phyloP scores from a whole-genome alignment of 495 filamentous ascomycete genomes.

The Ramalina peruviana region DNA sequence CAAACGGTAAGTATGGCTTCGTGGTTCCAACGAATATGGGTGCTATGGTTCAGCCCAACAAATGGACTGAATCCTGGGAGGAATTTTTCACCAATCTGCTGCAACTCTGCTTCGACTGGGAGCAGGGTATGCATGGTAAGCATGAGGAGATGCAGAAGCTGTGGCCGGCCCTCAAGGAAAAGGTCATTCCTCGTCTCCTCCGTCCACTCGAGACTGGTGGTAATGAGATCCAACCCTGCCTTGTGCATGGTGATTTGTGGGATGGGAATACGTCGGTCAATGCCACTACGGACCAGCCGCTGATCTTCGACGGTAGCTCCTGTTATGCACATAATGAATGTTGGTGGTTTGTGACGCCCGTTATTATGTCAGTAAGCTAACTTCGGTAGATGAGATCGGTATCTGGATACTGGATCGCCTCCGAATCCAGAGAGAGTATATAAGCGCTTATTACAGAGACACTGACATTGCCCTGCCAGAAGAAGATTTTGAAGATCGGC shows the following conservation, averaged over 20 bases:
- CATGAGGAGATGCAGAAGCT: conserved; percentile 18
- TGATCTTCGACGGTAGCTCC: conserved; percentile 17
- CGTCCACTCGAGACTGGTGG: conserved; percentile 22
- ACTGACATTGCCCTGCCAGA: conserved; percentile 16
- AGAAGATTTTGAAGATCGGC: conserved; percentile 21
- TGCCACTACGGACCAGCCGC: conserved; percentile 8
- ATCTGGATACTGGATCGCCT: conserved; percentile 11
- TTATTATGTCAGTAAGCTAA: background rate
- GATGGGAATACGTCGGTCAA: conserved; percentile 15
- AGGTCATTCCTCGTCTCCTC: conserved; percentile 24
- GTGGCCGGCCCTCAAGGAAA: conserved; percentile 14
- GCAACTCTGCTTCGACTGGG: conserved; percentile 1
- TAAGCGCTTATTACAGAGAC: conserved; percentile 16
- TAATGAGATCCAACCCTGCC: conserved; percentile 13
- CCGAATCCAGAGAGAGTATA: conserved; percentile 16
- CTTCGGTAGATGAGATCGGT: conserved; percentile 8
- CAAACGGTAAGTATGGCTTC: conserved; percentile 16
- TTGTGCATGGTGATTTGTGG: conserved; percentile 19
- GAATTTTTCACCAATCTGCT: conserved; percentile 8
- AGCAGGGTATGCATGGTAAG: conserved; percentile 21
- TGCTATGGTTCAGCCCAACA: conserved; percentile 6
- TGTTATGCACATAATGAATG: conserved; percentile 22
- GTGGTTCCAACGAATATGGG: conserved; percentile 10
- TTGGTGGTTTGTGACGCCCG: background rate
- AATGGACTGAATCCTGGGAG: conserved; percentile 14